Conservation (phyloP, 2,329 filamentous ascomycete species). For the Tolypocladium inflatum region DNA sequence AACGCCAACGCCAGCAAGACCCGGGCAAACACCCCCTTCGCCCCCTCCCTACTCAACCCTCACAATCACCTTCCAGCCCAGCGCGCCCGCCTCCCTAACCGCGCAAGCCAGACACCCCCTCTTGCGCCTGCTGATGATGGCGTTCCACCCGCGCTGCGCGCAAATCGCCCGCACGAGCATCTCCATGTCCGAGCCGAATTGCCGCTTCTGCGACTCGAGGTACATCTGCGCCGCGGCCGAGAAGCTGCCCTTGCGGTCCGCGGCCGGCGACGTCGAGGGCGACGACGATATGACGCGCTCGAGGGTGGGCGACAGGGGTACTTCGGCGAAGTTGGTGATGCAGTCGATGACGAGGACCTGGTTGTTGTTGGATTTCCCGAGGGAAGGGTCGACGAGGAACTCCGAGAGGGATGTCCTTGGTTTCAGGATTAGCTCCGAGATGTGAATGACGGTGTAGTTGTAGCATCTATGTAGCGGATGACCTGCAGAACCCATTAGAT, state of each 20-base stretch:
- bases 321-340: conserved; percentile 41
- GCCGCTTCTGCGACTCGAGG: conserved; percentile 44
- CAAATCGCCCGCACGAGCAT: conserved; percentile 64
- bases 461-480: conserved; percentile 56
- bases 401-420: conserved; percentile 35
- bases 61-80: conserved; percentile 61
- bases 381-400: conserved; percentile 28
- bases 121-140: conserved; percentile 56
- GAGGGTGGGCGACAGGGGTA: conserved; percentile 38
- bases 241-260: conserved; percentile 26
- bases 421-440: conserved; percentile 44
- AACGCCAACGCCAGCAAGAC: neutral
- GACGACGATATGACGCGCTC: conserved; percentile 23
- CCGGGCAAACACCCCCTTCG: neutral
- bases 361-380: conserved; percentile 18
- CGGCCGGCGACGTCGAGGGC: conserved; percentile 13
- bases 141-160: conserved; percentile 65
- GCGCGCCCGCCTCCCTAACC: conserved; percentile 62
- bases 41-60: conserved; percentile 29
- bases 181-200: conserved; percentile 57
- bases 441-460: conserved; percentile 49
- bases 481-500: conserved; percentile 25
- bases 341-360: conserved; percentile 53
- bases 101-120: conserved; percentile 66
- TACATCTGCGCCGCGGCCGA: conserved; percentile 42